A percentile compares a stretch with the other conserved stretches of the same genome.
Conservation (phyloP, 1,139 yeast genomes). For the Candida anutae region DNA sequence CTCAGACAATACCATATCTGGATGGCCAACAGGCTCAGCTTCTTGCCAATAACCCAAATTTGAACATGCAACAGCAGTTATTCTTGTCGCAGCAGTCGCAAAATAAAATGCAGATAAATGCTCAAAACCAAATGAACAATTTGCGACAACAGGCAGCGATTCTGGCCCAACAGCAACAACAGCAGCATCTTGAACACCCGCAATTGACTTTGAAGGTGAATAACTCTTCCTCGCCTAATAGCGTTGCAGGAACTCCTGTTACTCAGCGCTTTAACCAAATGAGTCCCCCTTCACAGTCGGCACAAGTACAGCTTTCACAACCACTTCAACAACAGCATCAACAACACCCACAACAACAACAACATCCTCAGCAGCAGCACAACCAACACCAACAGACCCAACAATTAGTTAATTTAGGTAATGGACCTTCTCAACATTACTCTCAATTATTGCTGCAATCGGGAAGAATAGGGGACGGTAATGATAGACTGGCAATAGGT, state of each 20-base stretch:
- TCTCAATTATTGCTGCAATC: not conserved
- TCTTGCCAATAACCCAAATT: not conserved
- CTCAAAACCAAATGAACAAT: slow-evolving; percentile 46
- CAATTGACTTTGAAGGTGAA: not conserved
- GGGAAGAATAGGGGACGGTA: not conserved
- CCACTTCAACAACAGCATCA: slow-evolving; percentile 13
- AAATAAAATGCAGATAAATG: slow-evolving; percentile 39
- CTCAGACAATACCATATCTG: not conserved
- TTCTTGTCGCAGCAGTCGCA: slow-evolving; percentile 21
- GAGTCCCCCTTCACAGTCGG: slow-evolving; percentile 15
- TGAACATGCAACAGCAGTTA: slow-evolving; percentile 19
- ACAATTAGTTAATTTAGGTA: slow-evolving; percentile 8
- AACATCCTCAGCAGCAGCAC: slow-evolving; percentile 9
- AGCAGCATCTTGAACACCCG: slow-evolving; percentile 1
- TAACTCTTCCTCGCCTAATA: slow-evolving; percentile 13
- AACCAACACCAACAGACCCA: slow-evolving; percentile 9
- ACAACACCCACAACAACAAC: slow-evolving; percentile 10
- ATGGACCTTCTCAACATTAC: slow-evolving; percentile 2
- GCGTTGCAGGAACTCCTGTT: no score
- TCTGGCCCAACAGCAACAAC: slow-evolving; percentile 23
- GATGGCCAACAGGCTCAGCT: slow-evolving; percentile 1
- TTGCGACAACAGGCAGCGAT: slow-evolving; percentile 40
- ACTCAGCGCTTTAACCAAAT: slow-evolving; percentile 12
- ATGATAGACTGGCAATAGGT: not conserved
- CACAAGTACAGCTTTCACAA: no score